Evolutionary conservation across 257 asterid genomes (phyloP).

Genomic region (Nicotiana obtusifolia): DNA sequence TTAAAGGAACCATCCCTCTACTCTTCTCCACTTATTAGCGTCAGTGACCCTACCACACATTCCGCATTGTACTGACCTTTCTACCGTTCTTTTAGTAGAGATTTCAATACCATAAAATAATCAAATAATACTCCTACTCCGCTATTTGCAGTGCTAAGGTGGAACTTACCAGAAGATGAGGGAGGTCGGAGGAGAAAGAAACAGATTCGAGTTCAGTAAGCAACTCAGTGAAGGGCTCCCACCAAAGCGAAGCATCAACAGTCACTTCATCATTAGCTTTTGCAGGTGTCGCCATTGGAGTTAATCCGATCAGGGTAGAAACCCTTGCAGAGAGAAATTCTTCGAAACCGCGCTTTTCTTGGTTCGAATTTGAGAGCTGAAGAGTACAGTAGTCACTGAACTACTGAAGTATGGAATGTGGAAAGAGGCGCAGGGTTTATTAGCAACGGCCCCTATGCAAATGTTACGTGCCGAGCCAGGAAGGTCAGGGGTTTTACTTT

Average conservation of each 20-base stretch:
- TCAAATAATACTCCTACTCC: neutral
- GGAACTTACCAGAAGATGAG: constrained; percentile 49
- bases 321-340: neutral
- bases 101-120: neutral
- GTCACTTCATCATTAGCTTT: constrained; percentile 27
- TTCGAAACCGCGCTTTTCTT: neutral
- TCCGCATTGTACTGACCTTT: no score
- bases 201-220: constrained; percentile 69
- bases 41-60: no score
- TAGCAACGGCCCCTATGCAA: no score
- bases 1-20: no score
- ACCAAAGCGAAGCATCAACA: constrained; percentile 81
- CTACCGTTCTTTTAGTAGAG: neutral
- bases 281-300: constrained; percentile 42
- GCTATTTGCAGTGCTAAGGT: neutral
- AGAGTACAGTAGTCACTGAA: neutral
- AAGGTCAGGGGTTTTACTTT: neutral
- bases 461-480: neutral
- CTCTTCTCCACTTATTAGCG: no score
- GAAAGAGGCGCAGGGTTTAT: neutral
- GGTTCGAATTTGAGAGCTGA: neutral
- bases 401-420: neutral
- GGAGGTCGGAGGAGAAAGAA: constrained; percentile 43
- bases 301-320: neutral
- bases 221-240: constrained; percentile 73